These are phyloP conservation scores for Cucurbita pepo DNA, from an alignment of 306 rosid species.

Conservation along the genomic window DNA sequence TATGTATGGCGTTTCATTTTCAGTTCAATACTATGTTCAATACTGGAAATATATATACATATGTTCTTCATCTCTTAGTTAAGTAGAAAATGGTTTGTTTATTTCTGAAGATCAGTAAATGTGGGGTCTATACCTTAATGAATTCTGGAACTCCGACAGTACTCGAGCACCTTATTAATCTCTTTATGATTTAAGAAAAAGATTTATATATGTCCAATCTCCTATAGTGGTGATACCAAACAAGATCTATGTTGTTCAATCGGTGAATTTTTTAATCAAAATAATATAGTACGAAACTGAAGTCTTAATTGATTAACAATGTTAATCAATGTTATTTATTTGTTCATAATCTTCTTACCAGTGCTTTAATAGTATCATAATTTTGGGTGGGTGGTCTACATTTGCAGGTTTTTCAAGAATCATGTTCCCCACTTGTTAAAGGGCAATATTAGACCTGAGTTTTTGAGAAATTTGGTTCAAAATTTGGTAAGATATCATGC, in stretches of 20 bases:
- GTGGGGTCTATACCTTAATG: background rate
- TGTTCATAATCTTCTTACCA: background rate
- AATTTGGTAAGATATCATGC: slow-evolving; percentile 48
- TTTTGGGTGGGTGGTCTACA: slow-evolving; percentile 1
- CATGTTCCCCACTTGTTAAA: slow-evolving; percentile 47
- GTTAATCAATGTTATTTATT: background rate
- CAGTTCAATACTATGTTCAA: background rate
- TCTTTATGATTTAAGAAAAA: too few species aligned
- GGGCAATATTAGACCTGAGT: slow-evolving; percentile 37
- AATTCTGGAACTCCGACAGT: background rate
- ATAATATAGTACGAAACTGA: background rate
- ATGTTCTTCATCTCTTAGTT: background rate
- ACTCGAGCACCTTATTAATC: background rate
- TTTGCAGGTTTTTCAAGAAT: slow-evolving; percentile 77
- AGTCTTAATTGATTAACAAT: background rate
- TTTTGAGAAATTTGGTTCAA: slow-evolving; percentile 23
- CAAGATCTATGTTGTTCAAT: background rate
- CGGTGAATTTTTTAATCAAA: background rate
- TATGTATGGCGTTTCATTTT: background rate
- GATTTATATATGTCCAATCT: too few species aligned
- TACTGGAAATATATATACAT: background rate
- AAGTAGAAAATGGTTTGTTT: background rate
- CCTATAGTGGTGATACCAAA: too few species aligned
- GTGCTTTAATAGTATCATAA: background rate
- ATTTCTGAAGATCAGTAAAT: background rate